Conservation (phyloP, 148 eudicot genomes). For the Suaeda aralocaspica region DNA sequence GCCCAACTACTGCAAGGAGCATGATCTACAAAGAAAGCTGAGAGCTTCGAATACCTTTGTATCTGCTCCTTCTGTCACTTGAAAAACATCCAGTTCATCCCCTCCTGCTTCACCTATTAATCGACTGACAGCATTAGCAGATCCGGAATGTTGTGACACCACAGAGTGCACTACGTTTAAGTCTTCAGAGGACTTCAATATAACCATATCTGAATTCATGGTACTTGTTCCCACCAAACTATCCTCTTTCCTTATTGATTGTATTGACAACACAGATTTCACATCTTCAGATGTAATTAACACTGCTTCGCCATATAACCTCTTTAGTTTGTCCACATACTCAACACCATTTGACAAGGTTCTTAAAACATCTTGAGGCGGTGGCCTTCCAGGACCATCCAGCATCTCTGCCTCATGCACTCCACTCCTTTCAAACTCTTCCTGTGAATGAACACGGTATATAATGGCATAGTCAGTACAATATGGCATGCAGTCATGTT, state of each 20-base stretch:
- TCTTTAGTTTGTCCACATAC: conserved; percentile 41
- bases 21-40: no score
- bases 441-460: conserved; percentile 35
- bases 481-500: conserved; percentile 3
- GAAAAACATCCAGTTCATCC: conserved; percentile 19
- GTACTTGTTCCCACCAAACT: conserved; percentile 26
- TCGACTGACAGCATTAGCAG: conserved; percentile 16
- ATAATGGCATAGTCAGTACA: neutral
- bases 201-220: conserved; percentile 19
- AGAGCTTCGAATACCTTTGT: conserved; percentile 38
- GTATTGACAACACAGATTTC: conserved; percentile 19
- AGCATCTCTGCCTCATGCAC: conserved; percentile 41
- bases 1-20: neutral
- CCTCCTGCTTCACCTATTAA: conserved; percentile 15
- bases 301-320: conserved; percentile 37
- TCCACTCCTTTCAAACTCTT: conserved; percentile 78
- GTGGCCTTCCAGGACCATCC: conserved; percentile 60
- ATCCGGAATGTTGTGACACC: conserved; percentile 21
- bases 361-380: conserved; percentile 59
- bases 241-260: conserved; percentile 26
- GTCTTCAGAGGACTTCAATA: conserved; percentile 24
- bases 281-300: conserved; percentile 27
- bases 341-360: conserved; percentile 50
- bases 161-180: conserved; percentile 16
- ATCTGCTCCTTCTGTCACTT: conserved; percentile 26